These are phyloP conservation scores for Monosporascus sp. DNA, from an alignment of 2,329 filamentous ascomycete species.

Conservation along the genomic window DNA sequence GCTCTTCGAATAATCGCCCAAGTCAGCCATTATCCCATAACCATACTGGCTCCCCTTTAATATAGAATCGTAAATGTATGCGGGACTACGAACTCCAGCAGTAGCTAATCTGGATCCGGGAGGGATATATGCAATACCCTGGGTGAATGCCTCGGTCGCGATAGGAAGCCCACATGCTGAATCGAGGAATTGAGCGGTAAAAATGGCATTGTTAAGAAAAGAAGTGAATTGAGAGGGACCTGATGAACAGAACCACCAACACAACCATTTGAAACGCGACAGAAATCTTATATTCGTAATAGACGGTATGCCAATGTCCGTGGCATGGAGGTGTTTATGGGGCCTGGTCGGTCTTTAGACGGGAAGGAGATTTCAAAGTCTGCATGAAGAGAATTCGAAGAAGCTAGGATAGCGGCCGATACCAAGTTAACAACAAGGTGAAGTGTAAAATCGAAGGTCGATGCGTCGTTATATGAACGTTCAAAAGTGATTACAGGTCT, in stretches of 20 bases:
- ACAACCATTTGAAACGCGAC: background rate
- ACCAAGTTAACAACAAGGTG: too few species aligned
- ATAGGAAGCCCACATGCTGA: background rate
- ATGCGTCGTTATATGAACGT: background rate
- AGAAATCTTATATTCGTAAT: conserved; percentile 25
- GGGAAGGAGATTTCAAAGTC: conserved; percentile 2
- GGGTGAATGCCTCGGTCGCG: background rate
- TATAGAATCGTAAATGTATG: background rate
- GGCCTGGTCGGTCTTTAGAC: conserved; percentile 27
- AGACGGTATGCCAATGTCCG: conserved; percentile 37
- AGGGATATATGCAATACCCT: background rate
- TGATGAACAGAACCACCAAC: background rate
- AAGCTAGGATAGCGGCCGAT: too few species aligned
- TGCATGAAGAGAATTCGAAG: too few species aligned
- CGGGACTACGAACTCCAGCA: background rate
- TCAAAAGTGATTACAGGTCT: background rate
- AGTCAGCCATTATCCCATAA: background rate
- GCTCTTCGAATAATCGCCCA: background rate
- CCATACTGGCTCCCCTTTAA: too few species aligned
- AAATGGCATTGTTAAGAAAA: conserved; percentile 1
- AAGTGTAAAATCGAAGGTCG: background rate
- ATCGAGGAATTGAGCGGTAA: background rate
- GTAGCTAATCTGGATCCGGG: background rate
- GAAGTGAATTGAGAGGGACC: background rate
- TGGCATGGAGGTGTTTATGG: conserved; percentile 32